Conservation (phyloP, 1,284 basidiomycete genomes). For the Trichosporon sp. region DNA sequence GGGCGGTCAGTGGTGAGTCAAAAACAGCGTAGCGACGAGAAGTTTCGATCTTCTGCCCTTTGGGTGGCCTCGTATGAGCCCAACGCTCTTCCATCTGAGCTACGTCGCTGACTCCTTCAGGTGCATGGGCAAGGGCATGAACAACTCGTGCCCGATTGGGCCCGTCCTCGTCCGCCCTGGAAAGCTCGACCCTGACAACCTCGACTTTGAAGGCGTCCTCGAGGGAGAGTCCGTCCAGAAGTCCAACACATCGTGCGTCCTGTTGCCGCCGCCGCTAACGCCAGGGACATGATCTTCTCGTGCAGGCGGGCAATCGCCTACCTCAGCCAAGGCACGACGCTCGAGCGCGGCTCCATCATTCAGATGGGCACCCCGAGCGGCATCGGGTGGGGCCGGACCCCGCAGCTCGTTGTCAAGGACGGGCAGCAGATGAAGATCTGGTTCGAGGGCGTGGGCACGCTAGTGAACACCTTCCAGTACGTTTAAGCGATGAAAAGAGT, state of each 20-base stretch:
- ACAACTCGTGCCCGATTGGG: slow-evolving; percentile 50
- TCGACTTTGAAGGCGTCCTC: slow-evolving; percentile 21
- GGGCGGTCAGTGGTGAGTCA: slow-evolving; percentile 45
- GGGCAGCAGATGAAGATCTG: slow-evolving; percentile 49
- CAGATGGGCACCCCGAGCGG: slow-evolving; percentile 57
- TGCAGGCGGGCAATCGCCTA: slow-evolving; percentile 56
- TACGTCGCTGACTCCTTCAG: slow-evolving; percentile 7
- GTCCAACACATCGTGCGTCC: slow-evolving; percentile 21
- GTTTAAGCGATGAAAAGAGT: background rate
- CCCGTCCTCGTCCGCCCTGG: slow-evolving; percentile 38
- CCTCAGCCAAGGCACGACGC: slow-evolving; percentile 78
- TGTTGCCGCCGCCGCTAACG: background rate
- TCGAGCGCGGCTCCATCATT: slow-evolving; percentile 73
- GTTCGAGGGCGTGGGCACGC: slow-evolving; percentile 49
- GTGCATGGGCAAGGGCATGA: slow-evolving; percentile 47
- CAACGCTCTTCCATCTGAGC: background rate
- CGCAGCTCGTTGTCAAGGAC: slow-evolving; percentile 37
- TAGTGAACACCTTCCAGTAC: slow-evolving; percentile 43
- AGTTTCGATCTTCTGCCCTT: no score
- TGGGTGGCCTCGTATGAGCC: no score
- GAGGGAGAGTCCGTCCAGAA: slow-evolving; percentile 22
- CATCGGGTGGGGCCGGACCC: slow-evolving; percentile 43
- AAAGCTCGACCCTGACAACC: slow-evolving; percentile 20
- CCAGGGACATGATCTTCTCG: slow-evolving; percentile 50
- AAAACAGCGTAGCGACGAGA: no score